Conservation (phyloP, 208 protist genomes). For the Borovskyia barvae region DNA sequence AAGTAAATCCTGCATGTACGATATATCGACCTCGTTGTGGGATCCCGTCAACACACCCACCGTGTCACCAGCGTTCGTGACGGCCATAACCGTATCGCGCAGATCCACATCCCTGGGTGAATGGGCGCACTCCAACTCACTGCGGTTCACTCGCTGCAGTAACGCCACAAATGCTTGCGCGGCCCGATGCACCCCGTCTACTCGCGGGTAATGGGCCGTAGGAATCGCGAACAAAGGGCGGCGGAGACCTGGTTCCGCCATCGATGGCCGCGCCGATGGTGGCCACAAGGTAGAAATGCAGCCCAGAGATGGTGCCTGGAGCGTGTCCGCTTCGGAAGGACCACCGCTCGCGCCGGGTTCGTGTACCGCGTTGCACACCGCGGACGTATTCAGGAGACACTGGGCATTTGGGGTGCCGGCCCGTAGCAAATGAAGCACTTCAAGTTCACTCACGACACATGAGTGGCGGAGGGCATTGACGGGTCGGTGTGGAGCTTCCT, state of each 20-base stretch:
- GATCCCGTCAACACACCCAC: slow-evolving; percentile 13
- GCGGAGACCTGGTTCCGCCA: slow-evolving; percentile 14
- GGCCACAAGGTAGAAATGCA: slow-evolving; percentile 8
- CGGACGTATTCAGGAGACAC: neutral
- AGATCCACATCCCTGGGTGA: neutral
- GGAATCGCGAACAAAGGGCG: slow-evolving; percentile 35
- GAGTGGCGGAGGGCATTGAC: neutral
- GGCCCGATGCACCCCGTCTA: slow-evolving; percentile 20
- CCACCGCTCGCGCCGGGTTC: neutral
- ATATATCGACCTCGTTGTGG: slow-evolving; percentile 33
- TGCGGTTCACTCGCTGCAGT: slow-evolving; percentile 15
- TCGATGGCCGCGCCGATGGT: neutral
- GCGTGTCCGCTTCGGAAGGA: too few relatives aligned
- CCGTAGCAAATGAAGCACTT: slow-evolving; percentile 17
- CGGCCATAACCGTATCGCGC: neutral
- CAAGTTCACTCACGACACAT: slow-evolving; percentile 10
- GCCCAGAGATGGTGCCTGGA: neutral
- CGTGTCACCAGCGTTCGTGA: neutral
- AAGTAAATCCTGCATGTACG: slow-evolving; percentile 29
- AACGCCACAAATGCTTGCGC: slow-evolving; percentile 25
- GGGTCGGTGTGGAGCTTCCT: too few relatives aligned
- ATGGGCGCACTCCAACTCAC: neutral
- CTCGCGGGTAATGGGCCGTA: slow-evolving; percentile 10
- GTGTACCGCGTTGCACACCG: slow-evolving; percentile 5
- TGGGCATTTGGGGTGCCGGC: neutral